Conservation (phyloP, 75 land plant species). For the Larix kaempferi region DNA sequence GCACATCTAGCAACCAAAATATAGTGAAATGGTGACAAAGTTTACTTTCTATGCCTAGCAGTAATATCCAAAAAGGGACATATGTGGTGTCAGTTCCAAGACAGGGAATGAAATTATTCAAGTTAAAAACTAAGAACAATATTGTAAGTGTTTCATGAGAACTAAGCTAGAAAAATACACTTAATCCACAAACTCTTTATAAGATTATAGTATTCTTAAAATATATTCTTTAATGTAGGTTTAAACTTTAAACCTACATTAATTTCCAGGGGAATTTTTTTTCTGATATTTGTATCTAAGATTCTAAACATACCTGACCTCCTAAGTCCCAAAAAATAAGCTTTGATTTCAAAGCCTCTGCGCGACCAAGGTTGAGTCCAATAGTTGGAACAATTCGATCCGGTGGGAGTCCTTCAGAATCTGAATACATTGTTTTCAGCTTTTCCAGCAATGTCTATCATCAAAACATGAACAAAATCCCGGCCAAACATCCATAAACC, state of each 20-base stretch:
- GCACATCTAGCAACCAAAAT: neutral
- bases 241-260: neutral
- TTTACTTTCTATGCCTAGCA: neutral
- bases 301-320: conserved; percentile 65
- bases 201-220: neutral
- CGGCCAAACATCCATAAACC: neutral
- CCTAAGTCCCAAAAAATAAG: conserved; percentile 95
- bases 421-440: conserved; percentile 70
- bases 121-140: neutral
- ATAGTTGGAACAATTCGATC: conserved; percentile 95
- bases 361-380: conserved; percentile 87
- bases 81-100: neutral
- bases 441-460: conserved; percentile 84
- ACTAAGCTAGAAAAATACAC: neutral
- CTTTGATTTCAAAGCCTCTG: conserved; percentile 72
- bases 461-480: neutral
- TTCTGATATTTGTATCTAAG: neutral
- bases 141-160: neutral
- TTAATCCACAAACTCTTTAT: neutral
- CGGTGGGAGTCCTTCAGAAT: conserved; percentile 80
- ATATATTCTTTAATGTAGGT: neutral
- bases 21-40: neutral
- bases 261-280: neutral
- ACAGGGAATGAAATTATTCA: neutral
- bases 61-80: neutral